Evolutionary conservation across 331 rosid genomes (phyloP), one percentile per base, ranked within the genome.

Genomic region (Malus hybrid): DNA sequence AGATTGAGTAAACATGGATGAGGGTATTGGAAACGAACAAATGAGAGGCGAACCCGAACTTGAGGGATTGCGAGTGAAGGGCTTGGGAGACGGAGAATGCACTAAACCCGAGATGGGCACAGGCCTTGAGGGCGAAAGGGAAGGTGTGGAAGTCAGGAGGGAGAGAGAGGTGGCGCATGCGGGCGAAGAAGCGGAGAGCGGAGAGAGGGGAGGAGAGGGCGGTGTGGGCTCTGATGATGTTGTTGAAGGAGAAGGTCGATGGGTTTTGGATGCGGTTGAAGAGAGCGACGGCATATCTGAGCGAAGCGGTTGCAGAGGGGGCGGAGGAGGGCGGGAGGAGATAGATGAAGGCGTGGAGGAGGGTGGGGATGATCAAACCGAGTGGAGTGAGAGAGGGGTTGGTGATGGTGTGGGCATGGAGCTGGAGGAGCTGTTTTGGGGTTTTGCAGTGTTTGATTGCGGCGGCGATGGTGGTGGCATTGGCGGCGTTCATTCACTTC

Each of bases 101-200:
- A 56, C 67, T 48, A 24, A 83, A 7, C 4, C 39, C 75, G 34
- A 88, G 83, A 1, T 70, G 92, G 62, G 88, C 19, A 28, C 74
- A 84, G 11, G 92, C 93, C 70, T 88, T 88, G 86, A 90, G 87
- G 72, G 75, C 70, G 15, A 90, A 84, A 1, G 96, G 92, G 80
- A 83, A 90, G 62, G 97, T 85, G 83, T 92, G 93, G 71, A 87
- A 92, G 77, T 92, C 91, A 0, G 87, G 93, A 27, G 88, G 68
- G 62, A 90, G 79, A 59, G 86, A 75, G 80, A 70, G 83, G 70
- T 86, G 87, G 77, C 87, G 90, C 76, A 85, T 79, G 29, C 65
- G 74, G 70, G 70, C 20, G 70, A 90, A 90, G 74, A 83, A 61
- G 20, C 34, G 75, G 78, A 92, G 70, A 28, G 96, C 87, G 0